phyloP scores from a whole-genome alignment of 257 asterid genomes.

The Jaltomata sinuosa region DNA sequence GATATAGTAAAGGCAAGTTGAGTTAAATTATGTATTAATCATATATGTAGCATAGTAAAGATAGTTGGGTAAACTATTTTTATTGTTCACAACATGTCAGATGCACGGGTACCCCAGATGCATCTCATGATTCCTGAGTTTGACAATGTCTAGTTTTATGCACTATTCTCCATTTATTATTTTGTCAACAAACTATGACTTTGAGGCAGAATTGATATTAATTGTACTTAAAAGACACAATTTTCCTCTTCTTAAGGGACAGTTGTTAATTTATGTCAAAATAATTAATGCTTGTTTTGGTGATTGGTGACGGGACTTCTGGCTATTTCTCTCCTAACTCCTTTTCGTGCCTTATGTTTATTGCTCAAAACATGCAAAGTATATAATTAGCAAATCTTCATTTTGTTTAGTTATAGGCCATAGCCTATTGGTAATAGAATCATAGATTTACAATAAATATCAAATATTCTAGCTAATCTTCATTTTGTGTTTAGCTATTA shows the following conservation, averaged over 20 bases:
- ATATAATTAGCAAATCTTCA: no score
- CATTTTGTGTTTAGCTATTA: no score
- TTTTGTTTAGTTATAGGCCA: no score
- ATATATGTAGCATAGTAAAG: no score
- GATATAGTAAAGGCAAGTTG: no score
- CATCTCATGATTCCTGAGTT: background rate
- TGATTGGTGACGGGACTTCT: background rate
- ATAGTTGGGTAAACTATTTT: background rate
- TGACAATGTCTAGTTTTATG: background rate
- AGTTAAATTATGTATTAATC: no score
- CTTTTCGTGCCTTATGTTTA: no score
- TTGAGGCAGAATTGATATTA: background rate
- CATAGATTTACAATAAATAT: background rate
- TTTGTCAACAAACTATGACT: background rate
- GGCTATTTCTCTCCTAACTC: no score
- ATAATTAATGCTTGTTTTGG: background rate
- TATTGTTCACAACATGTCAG: background rate
- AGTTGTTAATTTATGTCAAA: background rate
- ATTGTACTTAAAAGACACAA: background rate
- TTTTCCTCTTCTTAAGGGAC: background rate
- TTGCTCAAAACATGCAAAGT: no score
- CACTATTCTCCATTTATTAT: background rate
- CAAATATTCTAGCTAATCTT: no score
- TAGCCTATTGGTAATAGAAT: background rate
- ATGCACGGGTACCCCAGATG: background rate